These are phyloP conservation scores for Penicillium sp. DNA, from an alignment of 2,329 filamentous ascomycete genomes.

Conservation along the genomic window DNA sequence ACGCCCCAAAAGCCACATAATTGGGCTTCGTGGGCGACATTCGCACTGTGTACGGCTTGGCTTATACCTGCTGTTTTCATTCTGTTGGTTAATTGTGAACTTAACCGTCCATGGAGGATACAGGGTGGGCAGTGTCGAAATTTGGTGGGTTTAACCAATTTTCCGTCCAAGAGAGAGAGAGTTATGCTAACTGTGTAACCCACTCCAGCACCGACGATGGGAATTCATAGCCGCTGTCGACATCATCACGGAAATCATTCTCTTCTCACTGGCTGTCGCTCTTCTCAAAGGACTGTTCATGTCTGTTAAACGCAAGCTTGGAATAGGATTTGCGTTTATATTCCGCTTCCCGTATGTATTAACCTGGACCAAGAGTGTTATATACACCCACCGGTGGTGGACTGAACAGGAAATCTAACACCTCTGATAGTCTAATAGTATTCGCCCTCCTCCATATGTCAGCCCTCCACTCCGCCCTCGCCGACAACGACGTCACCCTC, in stretches of 20 bases:
- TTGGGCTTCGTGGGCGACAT: conserved; percentile 33
- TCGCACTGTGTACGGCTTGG: conserved; percentile 40
- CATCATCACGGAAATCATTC: conserved; percentile 36
- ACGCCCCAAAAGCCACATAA: conserved; percentile 46
- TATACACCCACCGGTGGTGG: neutral
- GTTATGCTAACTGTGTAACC: neutral
- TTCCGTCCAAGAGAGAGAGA: neutral
- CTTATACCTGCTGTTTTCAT: conserved; percentile 43
- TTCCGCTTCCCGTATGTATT: conserved; percentile 40
- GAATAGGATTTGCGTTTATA: conserved; percentile 35
- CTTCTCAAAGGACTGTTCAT: conserved; percentile 36
- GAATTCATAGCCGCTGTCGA: conserved; percentile 37
- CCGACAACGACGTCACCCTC: conserved; percentile 37
- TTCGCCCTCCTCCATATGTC: conserved; percentile 39
- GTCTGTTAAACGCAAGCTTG: conserved; percentile 32
- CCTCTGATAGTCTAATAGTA: conserved; percentile 33
- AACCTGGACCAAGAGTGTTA: neutral
- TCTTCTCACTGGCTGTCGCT: conserved; percentile 31
- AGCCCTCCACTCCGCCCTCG: conserved; percentile 29
- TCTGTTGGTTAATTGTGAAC: conserved; percentile 44
- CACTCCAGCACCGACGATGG: conserved; percentile 31
- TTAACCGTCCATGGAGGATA: conserved; percentile 37
- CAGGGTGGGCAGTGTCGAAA: conserved; percentile 26
- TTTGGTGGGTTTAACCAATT: conserved; percentile 19
- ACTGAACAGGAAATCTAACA: neutral